Base-by-base conservation (phyloP, 2,329 filamentous ascomycete species). In the Orbilia ellipsospora region DNA sequence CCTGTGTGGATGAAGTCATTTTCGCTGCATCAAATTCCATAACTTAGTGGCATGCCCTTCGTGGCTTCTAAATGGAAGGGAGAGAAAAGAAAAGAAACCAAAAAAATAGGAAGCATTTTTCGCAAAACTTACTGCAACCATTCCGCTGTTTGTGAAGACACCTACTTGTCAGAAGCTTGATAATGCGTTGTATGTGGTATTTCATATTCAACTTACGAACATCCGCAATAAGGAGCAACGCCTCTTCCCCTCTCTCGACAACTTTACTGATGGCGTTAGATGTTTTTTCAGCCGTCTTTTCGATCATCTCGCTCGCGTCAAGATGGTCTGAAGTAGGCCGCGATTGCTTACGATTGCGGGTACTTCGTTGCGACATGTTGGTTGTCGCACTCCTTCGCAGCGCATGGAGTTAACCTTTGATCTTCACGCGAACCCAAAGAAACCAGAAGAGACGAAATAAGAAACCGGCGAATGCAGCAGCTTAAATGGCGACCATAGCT, bases 1-100 rank as follows among this genome's bases (percentile, higher is more conserved):
- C 81, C 81, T 1, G 81, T 81, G 40, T 80, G 79, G 26, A 82
- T 82, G 42, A 80, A 81, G n/a, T 82, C 80, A 67, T 82, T 83
- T 59, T 82, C 81, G n/a, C 80, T 78, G 56, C 15, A 7, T n/a
- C n/a, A n/a, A n/a, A 40, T 48, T 45, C 18, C 40, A 15, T 23
- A 28, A 13, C 13, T 45, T 16, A 45, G 42, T n/a, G n/a, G n/a
- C n/a, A n/a, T n/a, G n/a, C n/a, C n/a, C n/a, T n/a, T n/a, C n/a
- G n/a, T n/a, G n/a, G n/a, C n/a, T n/a, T n/a, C n/a, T n/a, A n/a
- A n/a, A n/a, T n/a, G n/a, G n/a, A n/a, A n/a, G n/a, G n/a, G n/a
- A n/a, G n/a, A n/a, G n/a, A n/a, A n/a, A n/a, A n/a, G n/a, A n/a
- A n/a, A n/a, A n/a, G n/a, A n/a, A n/a, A n/a, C n/a, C 42, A 16